A percentile compares a stretch with the other conserved stretches of the same genome.
These are phyloP conservation scores for Zygotorulaspora danielsina DNA, from an alignment of 805 yeast species.

Conservation along the genomic window DNA sequence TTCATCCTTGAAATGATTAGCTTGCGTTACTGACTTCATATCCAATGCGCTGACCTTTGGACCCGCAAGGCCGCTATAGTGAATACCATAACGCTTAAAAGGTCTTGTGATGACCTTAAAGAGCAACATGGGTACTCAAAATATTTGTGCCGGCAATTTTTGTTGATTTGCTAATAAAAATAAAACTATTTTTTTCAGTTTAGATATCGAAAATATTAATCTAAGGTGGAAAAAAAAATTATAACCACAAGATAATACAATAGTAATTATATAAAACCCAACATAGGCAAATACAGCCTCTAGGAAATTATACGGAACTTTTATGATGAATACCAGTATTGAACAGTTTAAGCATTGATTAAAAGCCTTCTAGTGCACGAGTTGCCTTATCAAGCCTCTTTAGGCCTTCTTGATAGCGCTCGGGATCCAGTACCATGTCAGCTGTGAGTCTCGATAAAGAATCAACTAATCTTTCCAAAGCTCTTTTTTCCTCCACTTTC, in stretches of 20 bases:
- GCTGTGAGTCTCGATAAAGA: conserved; percentile 80
- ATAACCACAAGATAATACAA: no score
- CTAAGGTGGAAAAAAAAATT: no score
- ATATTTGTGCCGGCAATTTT: no score
- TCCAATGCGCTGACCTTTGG: background rate
- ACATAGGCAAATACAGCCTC: no score
- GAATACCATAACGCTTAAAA: background rate
- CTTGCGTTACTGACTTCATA: conserved; percentile 1
- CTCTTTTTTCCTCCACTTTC: conserved; percentile 69
- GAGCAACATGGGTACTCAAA: no score
- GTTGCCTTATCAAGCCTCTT: conserved; percentile 76
- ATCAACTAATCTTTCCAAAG: conserved; percentile 82
- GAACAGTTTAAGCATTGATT: no score
- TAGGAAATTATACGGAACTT: no score
- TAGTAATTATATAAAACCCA: no score
- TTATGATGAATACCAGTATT: no score
- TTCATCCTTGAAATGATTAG: conserved; percentile 20
- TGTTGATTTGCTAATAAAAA: no score
- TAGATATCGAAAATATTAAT: background rate
- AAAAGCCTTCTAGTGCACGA: conserved; percentile 80
- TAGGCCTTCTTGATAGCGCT: conserved; percentile 74
- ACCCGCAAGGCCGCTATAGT: background rate
- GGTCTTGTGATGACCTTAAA: background rate
- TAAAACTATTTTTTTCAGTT: no score
- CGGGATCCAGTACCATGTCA: conserved; percentile 84